phyloP scores from a whole-genome alignment of 352 stramenopile species.

The Globisporangium carolinianum region DNA sequence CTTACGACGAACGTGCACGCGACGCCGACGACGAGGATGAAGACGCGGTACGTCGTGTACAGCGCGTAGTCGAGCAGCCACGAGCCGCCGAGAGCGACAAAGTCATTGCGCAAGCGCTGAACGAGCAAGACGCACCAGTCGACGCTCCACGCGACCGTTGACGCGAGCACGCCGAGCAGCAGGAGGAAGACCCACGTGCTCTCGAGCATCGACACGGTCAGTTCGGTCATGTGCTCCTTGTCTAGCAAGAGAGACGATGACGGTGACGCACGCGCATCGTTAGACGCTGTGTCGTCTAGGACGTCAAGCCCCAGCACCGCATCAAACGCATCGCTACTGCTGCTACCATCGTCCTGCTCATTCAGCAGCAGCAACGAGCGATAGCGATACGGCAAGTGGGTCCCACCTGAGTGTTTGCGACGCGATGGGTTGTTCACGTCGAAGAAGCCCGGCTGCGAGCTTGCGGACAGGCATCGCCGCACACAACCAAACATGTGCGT shows the following conservation, averaged over 20 bases:
- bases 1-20: slow-evolving; percentile 52
- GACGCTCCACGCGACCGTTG: slow-evolving; percentile 56
- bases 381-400: slow-evolving; percentile 11
- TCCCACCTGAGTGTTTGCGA: slow-evolving; percentile 26
- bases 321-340: slow-evolving; percentile 10
- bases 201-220: slow-evolving; percentile 46
- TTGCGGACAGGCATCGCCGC: slow-evolving; percentile 11
- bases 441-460: slow-evolving; percentile 21
- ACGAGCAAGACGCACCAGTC: slow-evolving; percentile 53
- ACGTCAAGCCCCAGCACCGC: slow-evolving; percentile 12
- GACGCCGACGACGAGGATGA: slow-evolving; percentile 56
- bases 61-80: slow-evolving; percentile 59
- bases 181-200: slow-evolving; percentile 76
- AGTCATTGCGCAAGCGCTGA: slow-evolving; percentile 23
- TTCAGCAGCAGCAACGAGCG: slow-evolving; percentile 11
- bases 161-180: slow-evolving; percentile 45
- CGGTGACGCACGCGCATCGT: slow-evolving; percentile 7
- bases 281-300: slow-evolving; percentile 13
- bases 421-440: slow-evolving; percentile 22
- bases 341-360: background rate
- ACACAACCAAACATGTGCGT: slow-evolving; percentile 12
- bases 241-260: slow-evolving; percentile 20
- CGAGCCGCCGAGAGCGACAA: slow-evolving; percentile 34
- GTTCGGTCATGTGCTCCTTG: slow-evolving; percentile 36
- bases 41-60: slow-evolving; percentile 50